Percentiles rank a stretch among this genome's conserved stretches.
phyloP scores from a whole-genome alignment of 75 land plant species.

The Cupressus sempervirens region DNA sequence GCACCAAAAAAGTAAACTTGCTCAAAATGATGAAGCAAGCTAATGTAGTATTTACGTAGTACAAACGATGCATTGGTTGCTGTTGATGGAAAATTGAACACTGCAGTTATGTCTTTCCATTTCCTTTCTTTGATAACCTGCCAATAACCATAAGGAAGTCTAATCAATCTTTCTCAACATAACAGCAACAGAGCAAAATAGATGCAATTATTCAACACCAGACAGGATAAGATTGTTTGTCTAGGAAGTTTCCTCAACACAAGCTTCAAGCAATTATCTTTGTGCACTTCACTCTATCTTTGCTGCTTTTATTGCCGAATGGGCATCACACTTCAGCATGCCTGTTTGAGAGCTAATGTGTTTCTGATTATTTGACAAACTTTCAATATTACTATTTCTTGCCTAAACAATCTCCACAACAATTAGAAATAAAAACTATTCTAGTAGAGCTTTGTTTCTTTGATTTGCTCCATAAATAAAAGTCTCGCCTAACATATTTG shows the following conservation, averaged over 20 bases:
- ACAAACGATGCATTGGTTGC: constrained; percentile 40
- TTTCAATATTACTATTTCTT: not conserved
- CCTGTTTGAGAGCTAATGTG: not conserved
- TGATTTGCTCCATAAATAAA: not conserved
- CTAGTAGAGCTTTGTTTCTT: not conserved
- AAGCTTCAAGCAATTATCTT: not conserved
- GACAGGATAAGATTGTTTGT: not conserved
- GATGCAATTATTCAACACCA: not conserved
- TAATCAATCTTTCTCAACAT: not conserved
- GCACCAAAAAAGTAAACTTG: constrained; percentile 32
- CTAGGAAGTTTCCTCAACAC: not conserved
- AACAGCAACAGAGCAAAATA: not conserved
- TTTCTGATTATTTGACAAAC: constrained; percentile 25
- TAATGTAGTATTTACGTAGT: constrained; percentile 30
- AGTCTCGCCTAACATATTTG: not conserved
- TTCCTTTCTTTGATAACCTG: constrained; percentile 39
- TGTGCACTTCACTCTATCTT: not conserved
- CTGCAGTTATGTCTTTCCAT: constrained; percentile 37
- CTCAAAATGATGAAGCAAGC: constrained; percentile 36
- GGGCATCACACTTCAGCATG: not conserved
- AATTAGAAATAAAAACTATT: no score
- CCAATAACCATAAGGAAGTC: constrained; percentile 12
- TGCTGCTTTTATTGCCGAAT: not conserved
- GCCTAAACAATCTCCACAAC: not conserved
- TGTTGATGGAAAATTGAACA: constrained; percentile 34